phyloP scores from a whole-genome alignment of 768 basidiomycete genomes.

The Leccinum pellstonianum region DNA sequence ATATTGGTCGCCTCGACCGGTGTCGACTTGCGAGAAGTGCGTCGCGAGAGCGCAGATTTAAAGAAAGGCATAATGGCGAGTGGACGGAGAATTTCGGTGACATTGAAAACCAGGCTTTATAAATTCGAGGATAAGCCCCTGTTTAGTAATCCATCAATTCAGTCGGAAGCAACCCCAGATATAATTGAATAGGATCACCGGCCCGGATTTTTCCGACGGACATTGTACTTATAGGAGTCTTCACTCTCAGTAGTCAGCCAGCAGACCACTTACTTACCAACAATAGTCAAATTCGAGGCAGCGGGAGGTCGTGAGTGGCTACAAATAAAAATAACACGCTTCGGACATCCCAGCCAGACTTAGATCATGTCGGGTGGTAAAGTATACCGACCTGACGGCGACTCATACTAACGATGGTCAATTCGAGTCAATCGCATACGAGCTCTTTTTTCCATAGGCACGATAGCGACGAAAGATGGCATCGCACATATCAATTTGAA shows the following conservation, averaged over 20 bases:
- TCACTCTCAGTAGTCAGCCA: too few species aligned
- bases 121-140: background rate
- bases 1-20: slow-evolving; percentile 6
- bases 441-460: background rate
- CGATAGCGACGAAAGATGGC: background rate
- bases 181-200: background rate
- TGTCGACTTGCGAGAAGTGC: background rate
- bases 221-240: too few species aligned
- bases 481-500: too few species aligned
- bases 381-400: too few species aligned
- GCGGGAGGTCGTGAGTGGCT: too few species aligned
- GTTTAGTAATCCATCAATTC: background rate
- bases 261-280: too few species aligned
- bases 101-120: background rate
- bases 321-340: too few species aligned
- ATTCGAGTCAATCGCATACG: background rate
- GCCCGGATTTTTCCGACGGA: background rate
- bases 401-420: too few species aligned
- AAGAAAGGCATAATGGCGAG: slow-evolving; percentile 4
- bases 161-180: too few species aligned
- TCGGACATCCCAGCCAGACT: too few species aligned
- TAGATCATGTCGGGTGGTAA: too few species aligned
- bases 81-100: background rate
- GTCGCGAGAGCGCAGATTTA: slow-evolving; percentile 2
- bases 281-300: too few species aligned